Evolutionary conservation across 495 filamentous ascomycete species (phyloP).

Genomic region (Xylaria bambusicola): DNA sequence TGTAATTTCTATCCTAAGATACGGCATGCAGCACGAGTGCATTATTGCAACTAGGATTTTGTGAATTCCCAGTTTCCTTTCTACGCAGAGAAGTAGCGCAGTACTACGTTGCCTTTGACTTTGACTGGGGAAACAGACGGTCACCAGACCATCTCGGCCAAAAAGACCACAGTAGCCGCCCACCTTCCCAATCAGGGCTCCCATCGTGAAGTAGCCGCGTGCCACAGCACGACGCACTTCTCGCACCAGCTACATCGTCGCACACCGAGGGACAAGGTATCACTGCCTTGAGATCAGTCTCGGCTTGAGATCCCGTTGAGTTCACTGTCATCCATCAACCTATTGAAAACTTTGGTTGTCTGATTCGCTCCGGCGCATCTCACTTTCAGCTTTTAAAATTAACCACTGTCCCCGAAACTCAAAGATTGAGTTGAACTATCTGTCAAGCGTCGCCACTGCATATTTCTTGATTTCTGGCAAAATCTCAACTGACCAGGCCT

Average conservation of each 20-base stretch:
- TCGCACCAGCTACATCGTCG: neutral
- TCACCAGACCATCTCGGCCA: constrained; percentile 18
- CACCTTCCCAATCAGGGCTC: constrained; percentile 19
- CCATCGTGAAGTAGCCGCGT: constrained; percentile 13
- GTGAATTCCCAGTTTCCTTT: neutral
- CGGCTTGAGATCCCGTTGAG: neutral
- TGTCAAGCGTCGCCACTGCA: neutral
- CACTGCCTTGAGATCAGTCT: neutral
- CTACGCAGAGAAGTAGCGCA: neutral
- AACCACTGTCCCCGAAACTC: neutral
- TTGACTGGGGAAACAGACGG: neutral
- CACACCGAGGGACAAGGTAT: constrained; percentile 9
- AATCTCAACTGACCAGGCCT: too few species aligned
- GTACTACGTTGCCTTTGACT: constrained; percentile 16
- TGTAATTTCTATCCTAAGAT: neutral
- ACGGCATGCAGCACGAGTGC: neutral
- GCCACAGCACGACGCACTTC: constrained; percentile 6
- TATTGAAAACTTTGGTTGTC: neutral
- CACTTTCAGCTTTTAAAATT: neutral
- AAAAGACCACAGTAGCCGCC: constrained; percentile 17
- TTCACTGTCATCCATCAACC: neutral
- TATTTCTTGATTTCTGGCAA: neutral
- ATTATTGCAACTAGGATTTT: neutral
- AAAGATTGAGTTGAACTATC: neutral
- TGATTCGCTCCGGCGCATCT: too few species aligned